A percentile compares a stretch with the other conserved stretches of the same genome.
Conservation (phyloP, 2,329 filamentous ascomycete species). For the Colletotrichum sp. region DNA sequence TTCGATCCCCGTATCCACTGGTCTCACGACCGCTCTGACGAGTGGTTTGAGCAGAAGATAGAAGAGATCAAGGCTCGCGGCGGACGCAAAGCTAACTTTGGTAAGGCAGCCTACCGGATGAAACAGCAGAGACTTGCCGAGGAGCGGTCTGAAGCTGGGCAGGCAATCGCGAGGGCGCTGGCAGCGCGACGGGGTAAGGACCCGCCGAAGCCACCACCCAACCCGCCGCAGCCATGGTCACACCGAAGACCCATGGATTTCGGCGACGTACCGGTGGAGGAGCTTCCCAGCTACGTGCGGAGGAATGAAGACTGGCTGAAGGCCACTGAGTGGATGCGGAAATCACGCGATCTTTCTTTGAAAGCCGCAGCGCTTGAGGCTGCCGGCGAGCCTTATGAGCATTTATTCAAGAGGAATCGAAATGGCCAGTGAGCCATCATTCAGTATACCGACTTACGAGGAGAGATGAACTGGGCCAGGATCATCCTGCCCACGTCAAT, state of each 20-base stretch:
- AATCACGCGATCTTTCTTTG: conserved; percentile 28
- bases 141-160: not conserved
- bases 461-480: not conserved
- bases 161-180: not conserved
- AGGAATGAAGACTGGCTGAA: conserved; percentile 51
- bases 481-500: not conserved
- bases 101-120: conserved; percentile 45
- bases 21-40: conserved; percentile 44
- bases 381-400: not conserved
- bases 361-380: not conserved
- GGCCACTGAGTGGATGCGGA: conserved; percentile 42
- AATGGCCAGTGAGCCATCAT: not conserved
- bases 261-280: conserved; percentile 39
- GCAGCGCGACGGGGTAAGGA: not conserved
- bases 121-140: conserved; percentile 32
- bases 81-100: conserved; percentile 56
- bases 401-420: not conserved
- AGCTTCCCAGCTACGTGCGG: conserved; percentile 49
- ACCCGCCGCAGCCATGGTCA: conserved; percentile 33
- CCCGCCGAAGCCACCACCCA: not conserved
- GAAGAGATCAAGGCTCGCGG: conserved; percentile 54
- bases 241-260: conserved; percentile 37
- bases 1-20: conserved; percentile 59
- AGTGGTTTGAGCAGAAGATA: conserved; percentile 54
- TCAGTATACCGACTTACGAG: not conserved